Percentiles rank a stretch among this genome's conserved stretches.
Evolutionary conservation across 2,329 filamentous ascomycete genomes (phyloP).

Genomic region (Davidsoniella eucalypti): DNA sequence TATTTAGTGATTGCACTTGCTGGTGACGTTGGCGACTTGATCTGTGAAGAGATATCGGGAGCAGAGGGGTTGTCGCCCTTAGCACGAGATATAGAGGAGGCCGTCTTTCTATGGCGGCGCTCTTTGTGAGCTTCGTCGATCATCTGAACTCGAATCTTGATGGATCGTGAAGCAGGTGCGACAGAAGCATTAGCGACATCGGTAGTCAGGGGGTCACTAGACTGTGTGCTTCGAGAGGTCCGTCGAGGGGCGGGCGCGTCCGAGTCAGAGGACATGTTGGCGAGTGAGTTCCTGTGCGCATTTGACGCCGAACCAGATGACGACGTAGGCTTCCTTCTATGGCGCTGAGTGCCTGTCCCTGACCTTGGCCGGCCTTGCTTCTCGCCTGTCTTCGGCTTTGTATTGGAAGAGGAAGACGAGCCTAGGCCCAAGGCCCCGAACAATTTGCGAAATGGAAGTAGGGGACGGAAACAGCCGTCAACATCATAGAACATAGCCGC

Average conservation of each 20-base stretch:
- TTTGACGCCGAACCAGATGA: conserved; percentile 19
- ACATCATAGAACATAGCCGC: conserved; percentile 73
- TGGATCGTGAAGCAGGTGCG: conserved; percentile 40
- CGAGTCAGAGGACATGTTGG: conserved; percentile 10
- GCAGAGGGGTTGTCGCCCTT: conserved; percentile 11
- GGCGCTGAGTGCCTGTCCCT: neutral
- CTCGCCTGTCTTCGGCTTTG: conserved; percentile 1
- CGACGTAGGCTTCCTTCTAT: conserved; percentile 5
- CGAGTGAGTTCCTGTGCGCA: conserved; percentile 17
- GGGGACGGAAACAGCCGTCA: conserved; percentile 60
- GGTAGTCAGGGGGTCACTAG: conserved; percentile 21
- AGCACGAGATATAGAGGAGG: conserved; percentile 16
- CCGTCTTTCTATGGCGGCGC: conserved; percentile 50
- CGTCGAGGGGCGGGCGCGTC: conserved; percentile 2
- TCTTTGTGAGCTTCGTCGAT: conserved; percentile 61
- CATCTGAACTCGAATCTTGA: conserved; percentile 68
- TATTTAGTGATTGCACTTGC: conserved; percentile 68
- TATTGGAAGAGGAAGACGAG: neutral
- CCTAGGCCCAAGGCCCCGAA: conserved; percentile 19
- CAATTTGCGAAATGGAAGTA: conserved; percentile 54
- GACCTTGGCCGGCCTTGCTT: neutral
- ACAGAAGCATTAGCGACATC: conserved; percentile 29
- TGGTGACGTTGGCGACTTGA: conserved; percentile 89
- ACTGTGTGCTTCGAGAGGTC: neutral
- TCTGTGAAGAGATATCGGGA: conserved; percentile 51